phyloP scores from a whole-genome alignment of 495 filamentous ascomycete genomes.

The Hamigera avellanea region DNA sequence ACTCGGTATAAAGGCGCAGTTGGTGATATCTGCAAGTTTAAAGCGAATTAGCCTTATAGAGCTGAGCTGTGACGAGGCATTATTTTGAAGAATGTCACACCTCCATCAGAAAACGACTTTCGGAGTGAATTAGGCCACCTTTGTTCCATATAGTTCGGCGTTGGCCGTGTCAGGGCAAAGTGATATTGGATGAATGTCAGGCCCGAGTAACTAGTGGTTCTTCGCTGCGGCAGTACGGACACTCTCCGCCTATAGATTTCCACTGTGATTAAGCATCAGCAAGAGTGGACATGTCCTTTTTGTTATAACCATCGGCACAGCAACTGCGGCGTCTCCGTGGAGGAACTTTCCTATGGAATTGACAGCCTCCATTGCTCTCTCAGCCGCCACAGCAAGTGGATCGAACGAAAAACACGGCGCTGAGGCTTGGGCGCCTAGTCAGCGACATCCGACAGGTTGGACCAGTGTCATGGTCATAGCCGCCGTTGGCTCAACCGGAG shows the following conservation, averaged over 20 bases:
- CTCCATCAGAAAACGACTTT: too few species aligned
- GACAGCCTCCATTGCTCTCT: constrained; percentile 3
- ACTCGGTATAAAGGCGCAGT: constrained; percentile 16
- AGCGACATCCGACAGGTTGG: too few species aligned
- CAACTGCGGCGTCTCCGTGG: constrained; percentile 4
- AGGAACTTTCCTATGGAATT: not conserved
- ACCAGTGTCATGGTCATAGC: too few species aligned
- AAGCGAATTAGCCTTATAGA: not conserved
- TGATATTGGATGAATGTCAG: constrained; percentile 4
- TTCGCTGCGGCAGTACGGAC: constrained; percentile 3
- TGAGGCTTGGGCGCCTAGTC: too few species aligned
- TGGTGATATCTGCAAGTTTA: constrained; percentile 22
- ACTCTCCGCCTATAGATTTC: constrained; percentile 13
- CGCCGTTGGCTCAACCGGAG: too few species aligned
- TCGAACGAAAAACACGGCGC: too few species aligned
- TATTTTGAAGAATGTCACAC: not conserved
- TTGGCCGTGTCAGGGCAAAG: not conserved
- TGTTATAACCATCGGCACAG: not conserved
- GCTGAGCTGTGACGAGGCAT: constrained; percentile 9
- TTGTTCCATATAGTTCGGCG: too few species aligned
- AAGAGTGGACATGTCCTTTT: too few species aligned
- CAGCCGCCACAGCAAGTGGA: constrained; percentile 6
- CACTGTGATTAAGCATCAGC: too few species aligned
- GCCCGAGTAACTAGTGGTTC: too few species aligned
- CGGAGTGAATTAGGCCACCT: too few species aligned